A percentile compares a stretch with the other conserved stretches of the same genome.
These are phyloP conservation scores for Quercus bicolor DNA, from an alignment of 306 rosid species.

Conservation along the genomic window DNA sequence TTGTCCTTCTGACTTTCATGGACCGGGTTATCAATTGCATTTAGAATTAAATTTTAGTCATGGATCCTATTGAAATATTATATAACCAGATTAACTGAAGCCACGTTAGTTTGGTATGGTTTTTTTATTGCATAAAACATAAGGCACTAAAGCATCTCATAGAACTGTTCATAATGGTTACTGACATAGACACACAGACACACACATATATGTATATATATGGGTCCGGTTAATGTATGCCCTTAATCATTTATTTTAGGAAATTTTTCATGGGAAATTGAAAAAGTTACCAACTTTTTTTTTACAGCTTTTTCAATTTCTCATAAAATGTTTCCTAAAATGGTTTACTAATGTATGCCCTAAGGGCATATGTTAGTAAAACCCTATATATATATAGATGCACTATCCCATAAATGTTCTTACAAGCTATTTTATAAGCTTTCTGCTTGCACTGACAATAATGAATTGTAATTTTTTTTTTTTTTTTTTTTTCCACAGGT, in stretches of 20 bases:
- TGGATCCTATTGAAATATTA: no score
- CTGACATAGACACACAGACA: background rate
- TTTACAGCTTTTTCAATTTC: no score
- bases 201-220: background rate
- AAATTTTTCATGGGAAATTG: no score
- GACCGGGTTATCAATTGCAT: background rate
- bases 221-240: no score
- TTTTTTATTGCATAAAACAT: constrained; percentile 16
- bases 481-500: constrained; percentile 41
- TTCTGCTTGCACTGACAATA: background rate
- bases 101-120: background rate
- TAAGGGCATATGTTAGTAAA: no score
- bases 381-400: background rate
- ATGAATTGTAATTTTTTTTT: background rate
- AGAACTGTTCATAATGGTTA: constrained; percentile 8
- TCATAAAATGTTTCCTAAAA: no score
- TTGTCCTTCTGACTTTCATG: background rate
- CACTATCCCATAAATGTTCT: background rate
- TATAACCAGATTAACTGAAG: background rate
- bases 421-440: constrained; percentile 1
- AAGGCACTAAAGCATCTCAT: constrained; percentile 3
- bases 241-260: no score
- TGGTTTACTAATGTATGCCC: no score
- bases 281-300: no score
- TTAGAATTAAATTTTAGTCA: no score